These are phyloP conservation scores for Euphorbia peplus DNA, from an alignment of 345 rosid species.

Conservation along the genomic window DNA sequence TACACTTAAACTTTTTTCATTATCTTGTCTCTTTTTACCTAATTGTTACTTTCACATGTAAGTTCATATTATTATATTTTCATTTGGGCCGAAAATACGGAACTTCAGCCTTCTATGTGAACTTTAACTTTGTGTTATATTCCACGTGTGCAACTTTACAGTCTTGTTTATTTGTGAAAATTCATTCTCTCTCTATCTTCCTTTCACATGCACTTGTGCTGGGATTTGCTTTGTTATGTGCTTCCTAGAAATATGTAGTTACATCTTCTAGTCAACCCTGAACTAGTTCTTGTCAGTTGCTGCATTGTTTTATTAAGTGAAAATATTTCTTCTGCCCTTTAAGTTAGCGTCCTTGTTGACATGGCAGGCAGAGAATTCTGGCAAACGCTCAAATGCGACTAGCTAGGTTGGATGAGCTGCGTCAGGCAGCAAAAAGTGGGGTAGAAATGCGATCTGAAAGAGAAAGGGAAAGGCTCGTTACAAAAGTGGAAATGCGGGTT, in stretches of 20 bases:
- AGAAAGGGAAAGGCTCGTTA: constrained; percentile 81
- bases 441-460: constrained; percentile 67
- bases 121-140: background rate
- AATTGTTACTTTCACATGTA: background rate
- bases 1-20: background rate
- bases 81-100: background rate
- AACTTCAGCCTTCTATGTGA: background rate
- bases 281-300: background rate
- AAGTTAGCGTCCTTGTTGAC: background rate
- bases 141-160: background rate
- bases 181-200: too few species aligned
- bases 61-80: background rate
- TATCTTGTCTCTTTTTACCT: background rate
- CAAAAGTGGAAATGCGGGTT: constrained; percentile 71
- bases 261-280: background rate
- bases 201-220: background rate
- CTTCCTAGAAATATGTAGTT: background rate
- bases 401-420: constrained; percentile 77
- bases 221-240: background rate
- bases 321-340: background rate
- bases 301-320: background rate
- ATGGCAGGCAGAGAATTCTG: constrained; percentile 64
- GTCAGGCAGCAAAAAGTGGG: constrained; percentile 88
- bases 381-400: constrained; percentile 80
- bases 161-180: background rate